Evolutionary conservation across 805 yeast genomes (phyloP).

Genomic region (Spathaspora arborariae): DNA sequence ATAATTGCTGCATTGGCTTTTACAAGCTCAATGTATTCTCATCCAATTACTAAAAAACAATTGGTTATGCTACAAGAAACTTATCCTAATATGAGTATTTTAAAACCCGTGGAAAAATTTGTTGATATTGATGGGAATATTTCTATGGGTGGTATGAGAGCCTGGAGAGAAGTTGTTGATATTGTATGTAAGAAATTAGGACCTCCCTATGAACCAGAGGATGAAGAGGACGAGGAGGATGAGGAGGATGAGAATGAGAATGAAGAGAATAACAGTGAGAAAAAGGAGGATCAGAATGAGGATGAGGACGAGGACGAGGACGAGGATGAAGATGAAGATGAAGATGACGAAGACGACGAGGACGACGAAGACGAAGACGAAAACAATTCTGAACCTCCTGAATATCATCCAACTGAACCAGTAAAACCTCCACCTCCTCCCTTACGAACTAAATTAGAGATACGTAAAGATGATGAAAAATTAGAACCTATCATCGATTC

Average conservation of each 20-base stretch:
- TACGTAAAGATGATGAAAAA: constrained; percentile 5
- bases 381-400: not conserved
- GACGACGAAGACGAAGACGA: constrained; percentile 4
- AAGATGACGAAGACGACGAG: not conserved
- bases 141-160: constrained; percentile 28
- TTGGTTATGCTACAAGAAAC: constrained; percentile 18
- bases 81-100: constrained; percentile 19
- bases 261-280: constrained; percentile 11
- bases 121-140: constrained; percentile 24
- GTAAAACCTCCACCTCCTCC: not conserved
- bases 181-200: constrained; percentile 21
- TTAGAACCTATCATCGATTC: constrained; percentile 8
- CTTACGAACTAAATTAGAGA: not conserved
- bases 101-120: constrained; percentile 25
- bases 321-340: constrained; percentile 1
- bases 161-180: constrained; percentile 25
- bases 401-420: not conserved
- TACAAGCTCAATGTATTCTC: constrained; percentile 23
- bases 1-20: constrained; percentile 22
- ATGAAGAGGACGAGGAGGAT: constrained; percentile 16
- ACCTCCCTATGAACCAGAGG: constrained; percentile 15
- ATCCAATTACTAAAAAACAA: constrained; percentile 23
- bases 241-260: constrained; percentile 11
- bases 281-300: constrained; percentile 9
- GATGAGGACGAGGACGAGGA: constrained; percentile 10